A percentile compares a stretch with the other conserved stretches of the same genome.
Conservation (phyloP, 1,284 basidiomycete species). For the Ustilago nuda region DNA sequence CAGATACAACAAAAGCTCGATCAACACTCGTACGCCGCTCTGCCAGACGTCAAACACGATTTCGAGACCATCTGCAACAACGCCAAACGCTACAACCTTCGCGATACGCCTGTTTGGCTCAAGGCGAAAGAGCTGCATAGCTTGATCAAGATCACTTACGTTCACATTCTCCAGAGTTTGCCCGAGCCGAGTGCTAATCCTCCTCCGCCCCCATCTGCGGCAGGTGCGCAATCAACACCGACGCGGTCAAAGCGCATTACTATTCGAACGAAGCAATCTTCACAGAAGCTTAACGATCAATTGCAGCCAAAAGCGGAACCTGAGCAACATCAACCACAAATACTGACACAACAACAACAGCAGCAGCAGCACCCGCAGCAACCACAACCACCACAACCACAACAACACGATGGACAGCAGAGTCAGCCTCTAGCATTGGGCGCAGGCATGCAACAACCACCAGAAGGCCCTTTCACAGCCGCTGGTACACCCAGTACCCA, state of each 20-base stretch:
- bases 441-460: slow-evolving; percentile 1
- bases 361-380: slow-evolving; percentile 4
- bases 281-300: slow-evolving; percentile 38
- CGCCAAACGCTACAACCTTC: slow-evolving; percentile 88
- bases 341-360: not conserved
- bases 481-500: slow-evolving; percentile 31
- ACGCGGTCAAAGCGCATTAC: slow-evolving; percentile 41
- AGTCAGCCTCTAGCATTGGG: not conserved
- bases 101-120: slow-evolving; percentile 84
- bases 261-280: slow-evolving; percentile 36
- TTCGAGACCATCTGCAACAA: slow-evolving; percentile 89
- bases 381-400: slow-evolving; percentile 1
- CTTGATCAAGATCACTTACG: slow-evolving; percentile 59
- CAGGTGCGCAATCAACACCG: slow-evolving; percentile 13
- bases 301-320: slow-evolving; percentile 9
- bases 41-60: slow-evolving; percentile 81
- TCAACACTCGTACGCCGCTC: slow-evolving; percentile 75
- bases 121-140: slow-evolving; percentile 78
- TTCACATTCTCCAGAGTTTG: slow-evolving; percentile 48
- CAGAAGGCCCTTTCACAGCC: slow-evolving; percentile 16
- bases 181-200: slow-evolving; percentile 32
- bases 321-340: slow-evolving; percentile 5
- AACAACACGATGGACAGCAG: not conserved
- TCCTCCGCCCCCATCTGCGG: slow-evolving; percentile 9
- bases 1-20: slow-evolving; percentile 81